phyloP scores from a whole-genome alignment of 1,139 yeast species.

The Protomyces inouyei region DNA sequence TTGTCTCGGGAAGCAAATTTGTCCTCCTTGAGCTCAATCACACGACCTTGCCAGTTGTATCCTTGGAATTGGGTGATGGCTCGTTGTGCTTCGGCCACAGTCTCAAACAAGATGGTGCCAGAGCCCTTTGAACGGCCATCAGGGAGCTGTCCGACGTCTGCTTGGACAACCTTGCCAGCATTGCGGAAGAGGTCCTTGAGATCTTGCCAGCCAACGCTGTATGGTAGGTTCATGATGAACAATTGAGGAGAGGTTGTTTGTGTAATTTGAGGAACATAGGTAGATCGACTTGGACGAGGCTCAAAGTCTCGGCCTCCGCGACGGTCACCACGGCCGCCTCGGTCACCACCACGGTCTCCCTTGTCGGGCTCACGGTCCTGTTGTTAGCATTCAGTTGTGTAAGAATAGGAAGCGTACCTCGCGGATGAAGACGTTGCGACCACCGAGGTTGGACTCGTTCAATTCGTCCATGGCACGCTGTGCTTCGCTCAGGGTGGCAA shows the following conservation, averaged over 20 bases:
- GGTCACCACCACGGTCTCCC: constrained; percentile 26
- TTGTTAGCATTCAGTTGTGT: neutral
- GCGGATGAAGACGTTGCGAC: constrained; percentile 84
- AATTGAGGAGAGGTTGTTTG: constrained; percentile 31
- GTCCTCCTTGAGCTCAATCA: constrained; percentile 58
- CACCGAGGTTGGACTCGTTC: constrained; percentile 63
- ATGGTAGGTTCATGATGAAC: constrained; percentile 50
- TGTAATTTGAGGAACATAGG: neutral
- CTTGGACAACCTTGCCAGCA: constrained; percentile 71
- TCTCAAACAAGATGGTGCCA: constrained; percentile 86
- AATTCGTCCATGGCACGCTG: constrained; percentile 65
- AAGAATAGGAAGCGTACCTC: constrained; percentile 49
- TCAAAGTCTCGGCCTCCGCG: constrained; percentile 23
- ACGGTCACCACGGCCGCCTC: constrained; percentile 15
- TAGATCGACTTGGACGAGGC: constrained; percentile 8
- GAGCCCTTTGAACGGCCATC: constrained; percentile 80
- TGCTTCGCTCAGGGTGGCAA: constrained; percentile 62
- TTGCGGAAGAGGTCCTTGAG: constrained; percentile 77
- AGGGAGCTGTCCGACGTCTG: constrained; percentile 66
- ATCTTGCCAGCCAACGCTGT: constrained; percentile 73
- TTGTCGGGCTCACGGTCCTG: constrained; percentile 43
- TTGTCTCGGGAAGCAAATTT: constrained; percentile 32
- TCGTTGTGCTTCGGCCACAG: constrained; percentile 75
- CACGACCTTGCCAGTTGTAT: constrained; percentile 85
- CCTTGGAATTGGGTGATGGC: constrained; percentile 92